Evolutionary conservation across 352 stramenopile genomes (phyloP).

Genomic region (Globisporangium sylvaticum): DNA sequence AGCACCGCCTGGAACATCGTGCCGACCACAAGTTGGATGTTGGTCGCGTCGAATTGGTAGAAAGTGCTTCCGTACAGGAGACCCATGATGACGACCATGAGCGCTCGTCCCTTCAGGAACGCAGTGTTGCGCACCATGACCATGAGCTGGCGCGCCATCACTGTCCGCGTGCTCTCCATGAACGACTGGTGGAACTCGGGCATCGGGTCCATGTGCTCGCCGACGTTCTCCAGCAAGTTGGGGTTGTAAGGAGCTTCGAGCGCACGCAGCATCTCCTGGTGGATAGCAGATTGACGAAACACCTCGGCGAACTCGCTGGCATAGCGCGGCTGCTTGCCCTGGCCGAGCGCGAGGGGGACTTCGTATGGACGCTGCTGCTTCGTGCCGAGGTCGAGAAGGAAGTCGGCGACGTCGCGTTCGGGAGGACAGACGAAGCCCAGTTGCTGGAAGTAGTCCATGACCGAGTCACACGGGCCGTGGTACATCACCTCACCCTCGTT

Average conservation of each 20-base stretch:
- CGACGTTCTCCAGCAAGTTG: conserved; percentile 28
- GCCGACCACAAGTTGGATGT: conserved; percentile 34
- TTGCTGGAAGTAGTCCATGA: conserved; percentile 72
- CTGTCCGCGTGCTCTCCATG: conserved; percentile 15
- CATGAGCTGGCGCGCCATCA: conserved; percentile 39
- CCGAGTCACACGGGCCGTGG: conserved; percentile 55
- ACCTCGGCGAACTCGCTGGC: conserved; percentile 20
- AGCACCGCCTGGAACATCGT: conserved; percentile 61
- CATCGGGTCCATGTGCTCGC: conserved; percentile 70
- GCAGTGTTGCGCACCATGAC: conserved; percentile 37
- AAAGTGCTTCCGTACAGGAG: conserved; percentile 31
- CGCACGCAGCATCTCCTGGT: neutral
- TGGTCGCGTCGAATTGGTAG: conserved; percentile 33
- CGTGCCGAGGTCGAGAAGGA: conserved; percentile 69
- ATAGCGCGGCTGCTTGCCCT: conserved; percentile 13
- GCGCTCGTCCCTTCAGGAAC: conserved; percentile 25
- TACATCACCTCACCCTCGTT: conserved; percentile 90
- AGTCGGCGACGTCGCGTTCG: conserved; percentile 85
- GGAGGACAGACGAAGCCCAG: conserved; percentile 28
- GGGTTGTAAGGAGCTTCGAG: neutral
- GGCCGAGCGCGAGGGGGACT: conserved; percentile 1
- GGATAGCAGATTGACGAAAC: neutral
- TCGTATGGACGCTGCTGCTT: conserved; percentile 36
- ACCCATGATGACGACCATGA: conserved; percentile 39
- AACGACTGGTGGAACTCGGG: conserved; percentile 34